Evolutionary conservation across 139 green algal genomes (phyloP), one percentile per base, ranked within the genome.

Genomic region (Tetraselmis chui): DNA sequence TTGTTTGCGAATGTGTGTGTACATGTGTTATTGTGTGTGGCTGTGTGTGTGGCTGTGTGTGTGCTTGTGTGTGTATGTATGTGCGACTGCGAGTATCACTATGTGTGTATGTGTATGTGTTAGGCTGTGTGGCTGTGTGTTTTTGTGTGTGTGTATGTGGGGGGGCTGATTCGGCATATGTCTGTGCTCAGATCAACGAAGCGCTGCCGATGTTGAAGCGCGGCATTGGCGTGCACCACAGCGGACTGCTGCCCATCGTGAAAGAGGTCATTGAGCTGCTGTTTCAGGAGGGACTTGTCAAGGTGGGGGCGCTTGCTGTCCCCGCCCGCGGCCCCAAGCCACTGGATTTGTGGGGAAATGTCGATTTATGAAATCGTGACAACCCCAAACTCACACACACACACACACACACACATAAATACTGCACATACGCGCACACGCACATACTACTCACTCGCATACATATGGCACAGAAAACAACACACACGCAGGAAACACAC

Each of bases 191-290:
- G n/a, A n/a, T n/a, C n/a, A n/a, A 67, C 45, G 18, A 67, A 18
- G 45, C 45, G 45, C 45, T 67, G 45, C 45, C 45, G 45, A 67
- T 67, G 45, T 18, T 67, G 45, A 67, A 88, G 32, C 79, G 88
- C 0, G 92, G 92, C 45, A 87, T 96, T 32, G 92, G 89, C 27
- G 83, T 95, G 2, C 92, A 96, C 85, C 92, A 96, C 88, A 81
- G 82, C 29, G 76, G 96, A 23, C 88, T 99, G 88, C 90, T 99
- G 85, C 96, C 96, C 79, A 98, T 99, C 83, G 90, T 99, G 79
- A 99, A 98, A 86, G 96, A 99, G 86, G 91, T 96, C 27, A 95
- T 99, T 79, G 96, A 99, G 89, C 97, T 99, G 95, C 92, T 99
- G n/a, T 98, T 99, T 89, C 99, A 96, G 89, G 88, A 96, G 76